These are phyloP conservation scores for Neurospora sp. DNA, from an alignment of 495 filamentous ascomycete species.

Conservation along the genomic window DNA sequence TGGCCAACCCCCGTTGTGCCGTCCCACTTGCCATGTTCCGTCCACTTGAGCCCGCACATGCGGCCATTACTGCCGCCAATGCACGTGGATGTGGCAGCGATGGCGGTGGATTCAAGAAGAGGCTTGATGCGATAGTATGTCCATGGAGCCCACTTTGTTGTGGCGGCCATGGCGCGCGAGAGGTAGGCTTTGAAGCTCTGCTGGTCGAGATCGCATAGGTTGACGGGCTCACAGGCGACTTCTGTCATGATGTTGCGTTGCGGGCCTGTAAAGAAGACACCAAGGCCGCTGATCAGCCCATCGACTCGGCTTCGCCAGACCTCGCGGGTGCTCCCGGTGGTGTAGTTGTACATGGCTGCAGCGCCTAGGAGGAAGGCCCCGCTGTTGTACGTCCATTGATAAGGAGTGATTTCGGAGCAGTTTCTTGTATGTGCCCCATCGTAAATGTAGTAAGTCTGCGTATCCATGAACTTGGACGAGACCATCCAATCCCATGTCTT, in stretches of 20 bases:
- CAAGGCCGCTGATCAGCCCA: conserved; percentile 39
- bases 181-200: conserved; percentile 75
- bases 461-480: conserved; percentile 35
- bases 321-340: conserved; percentile 32
- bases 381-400: conserved; percentile 64
- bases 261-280: conserved; percentile 42
- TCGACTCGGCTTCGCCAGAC: conserved; percentile 44
- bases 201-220: conserved; percentile 61
- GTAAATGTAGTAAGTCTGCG: conserved; percentile 40
- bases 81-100: conserved; percentile 58
- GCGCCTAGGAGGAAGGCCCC: conserved; percentile 63
- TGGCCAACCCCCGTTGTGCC: conserved; percentile 53
- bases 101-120: conserved; percentile 50
- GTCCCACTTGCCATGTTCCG: conserved; percentile 41
- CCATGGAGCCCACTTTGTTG: conserved; percentile 60
- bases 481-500: conserved; percentile 61
- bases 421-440: conserved; percentile 47
- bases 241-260: conserved; percentile 52
- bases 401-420: conserved; percentile 36
- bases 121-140: conserved; percentile 51
- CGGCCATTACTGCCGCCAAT: conserved; percentile 45
- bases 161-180: conserved; percentile 63
- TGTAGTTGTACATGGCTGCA: conserved; percentile 58
- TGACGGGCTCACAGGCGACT: conserved; percentile 57
- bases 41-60: conserved; percentile 69